These are phyloP conservation scores for Leersia perrieri DNA, from an alignment of 176 grass and related monocot genomes.

Conservation along the genomic window DNA sequence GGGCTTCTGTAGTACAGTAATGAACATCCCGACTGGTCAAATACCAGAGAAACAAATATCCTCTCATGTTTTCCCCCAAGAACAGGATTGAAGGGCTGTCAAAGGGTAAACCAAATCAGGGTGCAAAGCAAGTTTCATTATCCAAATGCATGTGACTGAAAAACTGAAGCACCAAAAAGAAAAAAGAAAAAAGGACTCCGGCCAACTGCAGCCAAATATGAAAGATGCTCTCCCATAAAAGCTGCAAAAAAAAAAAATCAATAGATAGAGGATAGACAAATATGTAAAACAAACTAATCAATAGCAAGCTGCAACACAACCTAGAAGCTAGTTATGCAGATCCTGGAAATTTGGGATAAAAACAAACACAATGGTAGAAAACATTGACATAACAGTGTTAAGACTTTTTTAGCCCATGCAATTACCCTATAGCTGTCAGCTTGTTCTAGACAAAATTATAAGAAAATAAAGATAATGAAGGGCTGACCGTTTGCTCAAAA, in stretches of 20 bases:
- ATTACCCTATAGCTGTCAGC: no score
- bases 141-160: not conserved
- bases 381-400: not conserved
- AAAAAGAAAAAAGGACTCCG: not conserved
- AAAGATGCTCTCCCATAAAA: slow-evolving; percentile 12
- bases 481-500: slow-evolving; percentile 33
- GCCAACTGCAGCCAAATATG: not conserved
- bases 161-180: not conserved
- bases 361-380: not conserved
- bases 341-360: not conserved
- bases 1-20: slow-evolving; percentile 2
- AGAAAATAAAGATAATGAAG: not conserved
- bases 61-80: not conserved
- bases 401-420: not conserved
- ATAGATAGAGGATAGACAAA: not conserved
- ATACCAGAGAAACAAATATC: not conserved
- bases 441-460: not conserved
- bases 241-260: not conserved
- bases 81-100: not conserved
- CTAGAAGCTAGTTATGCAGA: not conserved
- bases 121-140: not conserved
- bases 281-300: not conserved
- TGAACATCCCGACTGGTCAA: not conserved
- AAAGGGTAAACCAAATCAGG: not conserved
- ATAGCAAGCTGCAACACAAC: not conserved